phyloP scores from a whole-genome alignment of 2,329 filamentous ascomycete genomes.

The Corinectria fuckeliana region DNA sequence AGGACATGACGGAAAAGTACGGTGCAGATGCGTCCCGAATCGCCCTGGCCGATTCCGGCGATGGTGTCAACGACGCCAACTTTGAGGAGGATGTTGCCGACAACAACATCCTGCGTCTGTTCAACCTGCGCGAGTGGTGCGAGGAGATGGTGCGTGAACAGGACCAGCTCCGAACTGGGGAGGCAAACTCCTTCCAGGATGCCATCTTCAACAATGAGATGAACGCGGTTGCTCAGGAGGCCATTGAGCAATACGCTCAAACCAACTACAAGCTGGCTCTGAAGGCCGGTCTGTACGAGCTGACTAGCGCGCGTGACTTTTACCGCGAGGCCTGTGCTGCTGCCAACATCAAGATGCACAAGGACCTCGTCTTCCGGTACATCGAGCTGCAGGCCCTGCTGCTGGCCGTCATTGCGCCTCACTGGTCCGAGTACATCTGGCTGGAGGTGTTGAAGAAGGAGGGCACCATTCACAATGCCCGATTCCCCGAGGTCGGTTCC shows the following conservation, averaged over 20 bases:
- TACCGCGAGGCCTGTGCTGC: slow-evolving; percentile 85
- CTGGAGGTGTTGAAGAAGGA: slow-evolving; percentile 84
- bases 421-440: slow-evolving; percentile 96
- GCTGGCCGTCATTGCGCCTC: slow-evolving; percentile 83
- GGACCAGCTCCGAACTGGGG: slow-evolving; percentile 72
- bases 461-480: slow-evolving; percentile 78
- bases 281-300: slow-evolving; percentile 87
- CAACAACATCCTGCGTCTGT: slow-evolving; percentile 85
- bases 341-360: slow-evolving; percentile 85
- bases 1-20: slow-evolving; percentile 87
- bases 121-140: slow-evolving; percentile 85
- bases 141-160: slow-evolving; percentile 81
- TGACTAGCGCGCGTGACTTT: slow-evolving; percentile 85
- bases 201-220: slow-evolving; percentile 92
- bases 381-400: slow-evolving; percentile 86
- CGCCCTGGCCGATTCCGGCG: slow-evolving; percentile 91
- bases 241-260: slow-evolving; percentile 77
- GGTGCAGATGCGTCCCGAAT: slow-evolving; percentile 92
- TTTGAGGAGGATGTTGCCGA: slow-evolving; percentile 96
- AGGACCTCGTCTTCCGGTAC: slow-evolving; percentile 78
- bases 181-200: slow-evolving; percentile 81
- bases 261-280: slow-evolving; percentile 83
- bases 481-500: slow-evolving; percentile 61
- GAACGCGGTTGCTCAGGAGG: slow-evolving; percentile 80
- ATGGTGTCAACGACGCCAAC: slow-evolving; percentile 94